phyloP scores from a whole-genome alignment of 305 asterid species.

The Fraxinus latifolia region DNA sequence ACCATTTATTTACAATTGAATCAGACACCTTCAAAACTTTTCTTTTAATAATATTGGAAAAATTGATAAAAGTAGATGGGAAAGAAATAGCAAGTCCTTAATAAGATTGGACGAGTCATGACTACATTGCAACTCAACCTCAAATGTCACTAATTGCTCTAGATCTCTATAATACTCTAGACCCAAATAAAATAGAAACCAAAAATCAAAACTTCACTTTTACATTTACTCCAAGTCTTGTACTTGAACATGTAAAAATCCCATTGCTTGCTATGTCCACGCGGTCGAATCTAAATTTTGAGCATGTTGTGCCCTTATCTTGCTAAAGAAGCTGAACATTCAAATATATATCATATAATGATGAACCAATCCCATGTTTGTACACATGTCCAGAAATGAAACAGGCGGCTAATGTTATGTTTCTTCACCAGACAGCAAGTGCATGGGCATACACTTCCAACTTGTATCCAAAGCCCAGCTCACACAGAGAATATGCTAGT shows the following conservation, averaged over 20 bases:
- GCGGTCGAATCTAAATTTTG: slow-evolving; percentile 27
- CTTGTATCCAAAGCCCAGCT: slow-evolving; percentile 30
- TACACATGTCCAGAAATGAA: slow-evolving; percentile 59
- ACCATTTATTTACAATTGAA: slow-evolving; percentile 21
- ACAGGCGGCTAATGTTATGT: slow-evolving; percentile 34
- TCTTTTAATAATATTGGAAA: slow-evolving; percentile 26
- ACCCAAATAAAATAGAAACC: slow-evolving; percentile 32
- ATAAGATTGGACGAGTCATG: slow-evolving; percentile 20
- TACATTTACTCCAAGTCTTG: slow-evolving; percentile 32
- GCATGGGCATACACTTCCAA: slow-evolving; percentile 27
- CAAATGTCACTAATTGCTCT: slow-evolving; percentile 29
- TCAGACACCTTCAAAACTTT: slow-evolving; percentile 19
- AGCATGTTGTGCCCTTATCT: slow-evolving; percentile 41
- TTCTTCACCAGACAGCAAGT: slow-evolving; percentile 38
- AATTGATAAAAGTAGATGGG: slow-evolving; percentile 7
- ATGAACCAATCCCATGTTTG: slow-evolving; percentile 46
- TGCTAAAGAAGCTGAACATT: slow-evolving; percentile 32
- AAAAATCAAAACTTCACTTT: slow-evolving; percentile 54
- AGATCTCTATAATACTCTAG: slow-evolving; percentile 33
- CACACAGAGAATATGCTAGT: slow-evolving; percentile 25
- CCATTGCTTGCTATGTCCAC: slow-evolving; percentile 31
- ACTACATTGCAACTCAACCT: slow-evolving; percentile 26
- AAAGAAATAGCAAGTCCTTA: slow-evolving; percentile 20
- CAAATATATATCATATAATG: slow-evolving; percentile 37
- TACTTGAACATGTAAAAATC: slow-evolving; percentile 35